Evolutionary conservation across 2,329 filamentous ascomycete genomes (phyloP).

Genomic region (Penicillium sp.): DNA sequence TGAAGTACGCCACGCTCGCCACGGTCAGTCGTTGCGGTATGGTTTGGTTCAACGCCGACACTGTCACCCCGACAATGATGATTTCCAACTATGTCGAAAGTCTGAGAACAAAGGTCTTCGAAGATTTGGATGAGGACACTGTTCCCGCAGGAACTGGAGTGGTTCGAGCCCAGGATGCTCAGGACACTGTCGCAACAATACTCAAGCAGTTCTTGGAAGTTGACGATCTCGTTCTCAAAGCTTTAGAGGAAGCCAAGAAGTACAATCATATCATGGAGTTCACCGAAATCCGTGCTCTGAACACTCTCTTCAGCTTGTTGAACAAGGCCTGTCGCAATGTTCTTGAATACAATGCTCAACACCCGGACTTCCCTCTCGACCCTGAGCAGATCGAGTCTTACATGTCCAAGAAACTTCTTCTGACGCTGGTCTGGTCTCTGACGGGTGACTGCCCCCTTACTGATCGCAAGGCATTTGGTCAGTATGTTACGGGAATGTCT

Average conservation of each 20-base stretch:
- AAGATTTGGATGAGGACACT: conserved; percentile 92
- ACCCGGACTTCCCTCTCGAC: conserved; percentile 90
- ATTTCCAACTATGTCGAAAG: conserved; percentile 86
- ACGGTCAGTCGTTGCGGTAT: conserved; percentile 99
- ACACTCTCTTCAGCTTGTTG: conserved; percentile 89
- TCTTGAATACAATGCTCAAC: conserved; percentile 93
- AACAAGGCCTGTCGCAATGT: conserved; percentile 92
- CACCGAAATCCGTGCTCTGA: conserved; percentile 84
- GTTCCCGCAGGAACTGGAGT: conserved; percentile 74
- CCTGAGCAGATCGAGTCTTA: conserved; percentile 87
- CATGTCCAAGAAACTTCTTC: conserved; percentile 87
- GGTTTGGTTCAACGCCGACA: conserved; percentile 99
- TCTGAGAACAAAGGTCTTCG: conserved; percentile 80
- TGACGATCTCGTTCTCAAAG: conserved; percentile 78
- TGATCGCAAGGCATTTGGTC: conserved; percentile 87
- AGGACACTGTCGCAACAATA: conserved; percentile 77
- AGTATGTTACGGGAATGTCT: conserved; percentile 77
- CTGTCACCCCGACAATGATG: conserved; percentile 90
- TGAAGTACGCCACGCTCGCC: conserved; percentile 95
- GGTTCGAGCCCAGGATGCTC: conserved; percentile 75
- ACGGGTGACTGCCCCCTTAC: conserved; percentile 89
- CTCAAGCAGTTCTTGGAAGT: conserved; percentile 73
- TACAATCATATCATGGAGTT: conserved; percentile 99
- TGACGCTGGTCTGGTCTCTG: conserved; percentile 92
- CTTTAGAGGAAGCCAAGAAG: conserved; percentile 71